phyloP scores from a whole-genome alignment of 441 rosid species.

The Corymbia citriodora region DNA sequence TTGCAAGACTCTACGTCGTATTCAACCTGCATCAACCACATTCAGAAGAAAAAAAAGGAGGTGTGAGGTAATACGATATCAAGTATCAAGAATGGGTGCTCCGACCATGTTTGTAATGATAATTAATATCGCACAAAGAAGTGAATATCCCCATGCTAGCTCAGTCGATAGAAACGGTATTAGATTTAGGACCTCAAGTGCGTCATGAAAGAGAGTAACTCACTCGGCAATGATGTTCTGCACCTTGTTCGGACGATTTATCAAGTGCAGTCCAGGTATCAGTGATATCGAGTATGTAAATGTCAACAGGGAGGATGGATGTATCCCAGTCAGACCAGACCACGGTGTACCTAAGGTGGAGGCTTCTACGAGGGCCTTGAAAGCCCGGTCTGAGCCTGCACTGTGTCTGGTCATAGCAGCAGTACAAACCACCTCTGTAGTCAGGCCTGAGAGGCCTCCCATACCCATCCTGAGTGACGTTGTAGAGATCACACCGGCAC shows the following conservation, averaged over 20 bases:
- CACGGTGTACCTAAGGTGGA: slow-evolving; percentile 60
- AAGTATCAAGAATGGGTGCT: not conserved
- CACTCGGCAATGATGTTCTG: slow-evolving; percentile 53
- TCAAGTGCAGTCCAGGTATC: slow-evolving; percentile 41
- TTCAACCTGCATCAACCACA: slow-evolving; percentile 45
- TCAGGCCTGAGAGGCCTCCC: slow-evolving; percentile 43
- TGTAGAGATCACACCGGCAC: slow-evolving; percentile 72
- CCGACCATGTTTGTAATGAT: not conserved
- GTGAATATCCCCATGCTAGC: not conserved
- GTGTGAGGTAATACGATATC: not conserved
- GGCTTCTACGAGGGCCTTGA: slow-evolving; percentile 37
- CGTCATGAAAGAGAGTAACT: not conserved
- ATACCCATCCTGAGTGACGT: slow-evolving; percentile 46
- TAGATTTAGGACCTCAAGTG: not conserved
- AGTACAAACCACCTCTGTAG: slow-evolving; percentile 60
- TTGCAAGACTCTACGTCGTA: slow-evolving; percentile 53
- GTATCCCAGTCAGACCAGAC: slow-evolving; percentile 70
- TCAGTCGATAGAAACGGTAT: not conserved
- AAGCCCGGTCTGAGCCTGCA: slow-evolving; percentile 56
- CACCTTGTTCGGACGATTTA: slow-evolving; percentile 25
- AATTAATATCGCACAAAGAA: not conserved
- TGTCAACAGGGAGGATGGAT: slow-evolving; percentile 49
- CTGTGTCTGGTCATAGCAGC: slow-evolving; percentile 70
- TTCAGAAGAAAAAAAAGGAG: not conserved
- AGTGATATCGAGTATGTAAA: slow-evolving; percentile 70